Percentiles rank a stretch among this genome's conserved stretches.
phyloP scores from a whole-genome alignment of 257 asterid genomes.

The Ophiorrhiza pumila region DNA sequence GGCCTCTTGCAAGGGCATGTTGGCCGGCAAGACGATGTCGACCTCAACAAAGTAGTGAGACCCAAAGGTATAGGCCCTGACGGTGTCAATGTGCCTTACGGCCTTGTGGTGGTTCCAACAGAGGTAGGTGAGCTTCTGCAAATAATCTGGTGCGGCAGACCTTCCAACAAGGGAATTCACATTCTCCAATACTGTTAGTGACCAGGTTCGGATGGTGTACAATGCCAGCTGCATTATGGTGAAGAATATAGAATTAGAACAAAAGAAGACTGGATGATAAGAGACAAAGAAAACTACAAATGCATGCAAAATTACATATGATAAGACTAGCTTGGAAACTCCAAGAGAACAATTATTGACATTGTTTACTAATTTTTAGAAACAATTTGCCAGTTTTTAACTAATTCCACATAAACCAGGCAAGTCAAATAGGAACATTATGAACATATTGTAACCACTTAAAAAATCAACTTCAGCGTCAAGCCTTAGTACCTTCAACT shows the following conservation, averaged over 20 bases:
- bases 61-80: conserved; percentile 53
- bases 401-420: not conserved
- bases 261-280: not conserved
- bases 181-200: conserved; percentile 49
- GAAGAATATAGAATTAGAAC: not conserved
- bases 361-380: not conserved
- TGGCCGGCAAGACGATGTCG: conserved; percentile 46
- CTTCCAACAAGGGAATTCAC: conserved; percentile 49
- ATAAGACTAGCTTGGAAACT: not conserved
- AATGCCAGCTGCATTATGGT: conserved; percentile 36
- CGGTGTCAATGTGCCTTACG: conserved; percentile 50
- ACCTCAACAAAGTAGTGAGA: conserved; percentile 55
- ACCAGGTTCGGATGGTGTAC: conserved; percentile 57
- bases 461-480: not conserved
- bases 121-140: conserved; percentile 52
- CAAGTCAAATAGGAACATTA: not conserved
- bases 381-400: not conserved
- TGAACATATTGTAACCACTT: not conserved
- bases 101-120: conserved; percentile 59
- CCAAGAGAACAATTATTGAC: not conserved
- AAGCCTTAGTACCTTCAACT: not conserved
- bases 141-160: conserved; percentile 50
- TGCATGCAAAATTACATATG: not conserved
- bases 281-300: not conserved
- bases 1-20: conserved; percentile 50